These are phyloP conservation scores for Epipyxis sp. DNA, from an alignment of 108 stramenopile genomes.

Conservation along the genomic window DNA sequence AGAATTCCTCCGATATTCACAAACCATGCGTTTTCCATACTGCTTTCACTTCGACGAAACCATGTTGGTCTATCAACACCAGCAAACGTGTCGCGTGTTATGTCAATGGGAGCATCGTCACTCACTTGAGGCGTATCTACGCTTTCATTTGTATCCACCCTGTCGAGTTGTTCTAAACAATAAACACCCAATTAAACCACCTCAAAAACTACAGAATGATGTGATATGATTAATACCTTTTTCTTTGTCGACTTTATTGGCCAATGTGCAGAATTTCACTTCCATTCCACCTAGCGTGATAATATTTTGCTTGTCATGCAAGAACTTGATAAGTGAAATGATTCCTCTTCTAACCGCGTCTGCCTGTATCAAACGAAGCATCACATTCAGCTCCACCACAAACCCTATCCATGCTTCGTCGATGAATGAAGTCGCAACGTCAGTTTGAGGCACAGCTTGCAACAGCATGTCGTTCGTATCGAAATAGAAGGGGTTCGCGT, in stretches of 20 bases:
- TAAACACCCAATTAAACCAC: too few species aligned
- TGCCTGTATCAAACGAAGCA: not conserved
- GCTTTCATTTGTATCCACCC: too few species aligned
- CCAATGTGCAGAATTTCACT: constrained; percentile 21
- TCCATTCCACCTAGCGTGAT: not conserved
- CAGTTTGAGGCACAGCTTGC: constrained; percentile 28
- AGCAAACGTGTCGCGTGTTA: too few species aligned
- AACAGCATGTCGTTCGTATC: constrained; percentile 29
- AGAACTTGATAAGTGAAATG: constrained; percentile 2
- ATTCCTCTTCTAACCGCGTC: not conserved
- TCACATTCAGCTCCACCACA: not conserved
- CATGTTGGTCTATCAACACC: too few species aligned
- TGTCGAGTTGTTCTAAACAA: too few species aligned
- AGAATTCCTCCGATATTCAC: too few species aligned
- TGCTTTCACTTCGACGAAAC: too few species aligned
- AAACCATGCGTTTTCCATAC: too few species aligned
- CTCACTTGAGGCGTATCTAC: too few species aligned
- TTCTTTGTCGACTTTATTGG: not conserved
- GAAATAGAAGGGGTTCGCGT: not conserved
- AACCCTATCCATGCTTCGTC: constrained; percentile 32
- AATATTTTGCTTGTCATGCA: not conserved
- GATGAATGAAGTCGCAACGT: constrained; percentile 18
- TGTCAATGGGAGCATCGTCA: too few species aligned
- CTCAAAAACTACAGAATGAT: too few species aligned
- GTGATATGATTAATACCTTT: too few species aligned